Evolutionary conservation across 1,284 basidiomycete species (phyloP).

Genomic region (Ceratobasidium sp.): DNA sequence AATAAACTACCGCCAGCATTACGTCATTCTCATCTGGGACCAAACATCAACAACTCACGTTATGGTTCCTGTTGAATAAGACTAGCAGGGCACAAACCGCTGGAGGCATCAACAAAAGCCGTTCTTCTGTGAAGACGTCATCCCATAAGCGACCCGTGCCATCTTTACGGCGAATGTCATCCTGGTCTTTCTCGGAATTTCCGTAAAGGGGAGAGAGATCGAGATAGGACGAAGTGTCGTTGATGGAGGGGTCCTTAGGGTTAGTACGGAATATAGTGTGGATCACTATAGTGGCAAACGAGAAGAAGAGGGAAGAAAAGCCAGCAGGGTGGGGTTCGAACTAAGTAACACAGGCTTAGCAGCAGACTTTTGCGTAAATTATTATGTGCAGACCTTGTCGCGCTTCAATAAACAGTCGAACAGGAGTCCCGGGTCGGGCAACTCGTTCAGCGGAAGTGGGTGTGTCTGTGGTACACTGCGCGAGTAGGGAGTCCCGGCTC

Average conservation of each 20-base stretch:
- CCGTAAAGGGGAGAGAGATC: slow-evolving; percentile 85
- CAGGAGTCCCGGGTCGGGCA: slow-evolving; percentile 78
- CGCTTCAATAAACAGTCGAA: slow-evolving; percentile 78
- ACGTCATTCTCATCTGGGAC: neutral
- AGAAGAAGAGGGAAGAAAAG: slow-evolving; percentile 78
- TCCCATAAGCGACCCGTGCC: slow-evolving; percentile 71
- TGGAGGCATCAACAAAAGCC: slow-evolving; percentile 80
- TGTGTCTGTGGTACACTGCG: slow-evolving; percentile 77
- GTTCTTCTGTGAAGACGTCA: slow-evolving; percentile 78
- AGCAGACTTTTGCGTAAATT: too few species aligned
- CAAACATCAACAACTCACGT: slow-evolving; percentile 58
- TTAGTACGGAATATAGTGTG: slow-evolving; percentile 48
- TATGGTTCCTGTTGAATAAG: slow-evolving; percentile 85
- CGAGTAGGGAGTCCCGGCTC: slow-evolving; percentile 72
- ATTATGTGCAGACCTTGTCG: slow-evolving; percentile 62
- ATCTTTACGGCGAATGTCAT: slow-evolving; percentile 66
- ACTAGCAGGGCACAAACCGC: slow-evolving; percentile 70
- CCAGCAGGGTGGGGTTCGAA: slow-evolving; percentile 80
- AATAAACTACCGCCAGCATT: slow-evolving; percentile 65
- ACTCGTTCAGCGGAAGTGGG: slow-evolving; percentile 66
- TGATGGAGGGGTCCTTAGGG: slow-evolving; percentile 69
- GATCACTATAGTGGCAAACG: slow-evolving; percentile 61
- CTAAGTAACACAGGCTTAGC: too few species aligned
- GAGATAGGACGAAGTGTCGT: slow-evolving; percentile 87
- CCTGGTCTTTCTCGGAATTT: slow-evolving; percentile 62